Evolutionary conservation across 148 eudicot species (phyloP), one percentile per base, ranked within the genome.

Genomic region (Selenicereus undatus): DNA sequence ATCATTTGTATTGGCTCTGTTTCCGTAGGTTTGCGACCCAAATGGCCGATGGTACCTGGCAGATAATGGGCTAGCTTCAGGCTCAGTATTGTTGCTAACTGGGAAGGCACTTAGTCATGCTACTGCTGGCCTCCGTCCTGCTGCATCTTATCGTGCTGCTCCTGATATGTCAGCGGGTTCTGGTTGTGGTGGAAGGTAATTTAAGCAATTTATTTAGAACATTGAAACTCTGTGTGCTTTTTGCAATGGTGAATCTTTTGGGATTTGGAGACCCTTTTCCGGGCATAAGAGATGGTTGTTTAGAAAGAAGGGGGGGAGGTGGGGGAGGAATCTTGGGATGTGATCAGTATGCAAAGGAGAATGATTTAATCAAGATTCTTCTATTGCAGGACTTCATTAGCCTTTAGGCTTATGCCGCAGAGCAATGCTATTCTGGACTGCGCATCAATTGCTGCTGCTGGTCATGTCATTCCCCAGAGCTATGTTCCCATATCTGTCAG

Each of bases 21-120:
- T 43, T 82, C 83, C 52, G 74, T 90, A 94, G 98, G 98, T 94
- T 82, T 90, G 94, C 82, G 98, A 94, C 79, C 92, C 98, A 86
- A 94, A 91, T 88, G 92, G 93, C 73, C 93, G 85, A 75, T 94
- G 98, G 98, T 94, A 94, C 89, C 83, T 89, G 86, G 98, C 98
- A 86, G 96, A 94, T 86, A 82, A 76, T 73, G 92, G 89, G 76
- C 81, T 88, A 79, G 79, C 88, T 51, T 89, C 94, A 78, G 90
- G 95, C 62, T 94, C 90, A 77, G 87, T 94, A 76, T 84, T 94
- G 85, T 84, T 94, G 66, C 84, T 94, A 43, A 91, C 93, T 32
- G 98, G 97, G 73, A 94, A 88, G 86, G 95, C 97, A 77, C 97
- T 94, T 75, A 92, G 97, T 82, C 92, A 94, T 88, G 90, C 90